Conservation (phyloP, 495 filamentous ascomycete genomes). For the Bombardia bombarda region DNA sequence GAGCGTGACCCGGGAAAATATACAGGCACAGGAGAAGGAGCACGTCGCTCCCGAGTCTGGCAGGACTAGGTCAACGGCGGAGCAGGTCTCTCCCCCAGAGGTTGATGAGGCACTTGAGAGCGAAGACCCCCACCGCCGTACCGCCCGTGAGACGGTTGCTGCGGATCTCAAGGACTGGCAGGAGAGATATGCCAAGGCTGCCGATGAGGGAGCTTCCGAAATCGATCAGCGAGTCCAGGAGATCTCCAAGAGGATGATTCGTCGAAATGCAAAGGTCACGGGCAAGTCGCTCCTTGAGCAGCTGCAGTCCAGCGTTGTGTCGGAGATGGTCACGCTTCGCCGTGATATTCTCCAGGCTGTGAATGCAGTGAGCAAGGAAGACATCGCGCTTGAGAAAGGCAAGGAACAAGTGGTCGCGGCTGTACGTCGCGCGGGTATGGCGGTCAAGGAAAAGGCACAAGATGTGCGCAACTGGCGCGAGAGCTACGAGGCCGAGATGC, state of each 20-base stretch:
- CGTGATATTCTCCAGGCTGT: conserved; percentile 55
- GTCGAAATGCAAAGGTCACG: conserved; percentile 36
- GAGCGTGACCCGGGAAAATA: too few relatives aligned
- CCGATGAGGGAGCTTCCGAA: conserved; percentile 69
- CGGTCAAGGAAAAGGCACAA: conserved; percentile 75
- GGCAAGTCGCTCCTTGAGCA: conserved; percentile 60
- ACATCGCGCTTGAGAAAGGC: conserved; percentile 42
- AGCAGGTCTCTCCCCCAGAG: conserved; percentile 18
- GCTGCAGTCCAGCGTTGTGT: conserved; percentile 56
- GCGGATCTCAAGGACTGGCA: conserved; percentile 78
- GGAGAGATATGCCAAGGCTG: conserved; percentile 72
- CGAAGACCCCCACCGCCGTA: conserved; percentile 34
- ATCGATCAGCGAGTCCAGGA: conserved; percentile 67
- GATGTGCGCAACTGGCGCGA: conserved; percentile 71
- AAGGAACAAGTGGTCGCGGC: conserved; percentile 54
- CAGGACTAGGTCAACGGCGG: conserved; percentile 13
- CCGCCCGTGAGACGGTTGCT: conserved; percentile 57
- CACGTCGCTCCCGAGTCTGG: conserved; percentile 8
- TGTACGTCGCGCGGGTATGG: conserved; percentile 65
- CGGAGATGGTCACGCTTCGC: conserved; percentile 60
- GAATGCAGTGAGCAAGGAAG: conserved; percentile 37
- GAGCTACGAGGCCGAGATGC: conserved; percentile 61
- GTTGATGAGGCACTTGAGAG: conserved; percentile 20
- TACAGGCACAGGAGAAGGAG: conserved; percentile 3
- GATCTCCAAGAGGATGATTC: conserved; percentile 49